phyloP scores from a whole-genome alignment of 352 stramenopile species.

The Pythium pyrilobum region DNA sequence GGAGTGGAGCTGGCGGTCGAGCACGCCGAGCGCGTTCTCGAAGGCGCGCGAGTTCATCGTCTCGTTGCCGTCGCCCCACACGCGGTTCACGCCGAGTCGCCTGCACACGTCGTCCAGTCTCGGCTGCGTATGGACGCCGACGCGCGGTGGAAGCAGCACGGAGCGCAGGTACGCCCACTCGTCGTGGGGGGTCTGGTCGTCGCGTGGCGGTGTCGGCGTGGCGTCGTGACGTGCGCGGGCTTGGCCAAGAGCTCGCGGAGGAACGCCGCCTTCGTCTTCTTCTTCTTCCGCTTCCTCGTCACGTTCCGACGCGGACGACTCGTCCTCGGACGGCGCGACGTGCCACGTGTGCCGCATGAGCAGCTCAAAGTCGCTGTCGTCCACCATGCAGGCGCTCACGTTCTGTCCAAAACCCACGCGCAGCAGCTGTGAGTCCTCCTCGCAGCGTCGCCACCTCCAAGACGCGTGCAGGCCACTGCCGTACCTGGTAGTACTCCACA shows the following conservation, averaged over 20 bases:
- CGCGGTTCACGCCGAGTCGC: slow-evolving; percentile 43
- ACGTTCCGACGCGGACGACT: slow-evolving; percentile 9
- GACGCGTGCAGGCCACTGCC: background rate
- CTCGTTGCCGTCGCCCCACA: slow-evolving; percentile 57
- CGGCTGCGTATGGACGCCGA: slow-evolving; percentile 14
- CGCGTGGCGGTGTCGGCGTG: background rate
- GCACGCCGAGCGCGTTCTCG: slow-evolving; percentile 23
- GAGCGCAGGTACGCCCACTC: slow-evolving; percentile 14
- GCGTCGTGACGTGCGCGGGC: too few relatives aligned
- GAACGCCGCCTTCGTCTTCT: background rate
- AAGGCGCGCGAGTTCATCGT: slow-evolving; percentile 55
- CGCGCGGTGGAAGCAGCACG: slow-evolving; percentile 2
- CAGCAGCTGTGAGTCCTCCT: slow-evolving; percentile 6
- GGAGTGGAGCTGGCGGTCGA: slow-evolving; percentile 37
- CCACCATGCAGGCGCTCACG: slow-evolving; percentile 64
- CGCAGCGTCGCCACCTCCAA: too few relatives aligned
- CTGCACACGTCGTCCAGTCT: slow-evolving; percentile 44
- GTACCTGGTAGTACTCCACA: slow-evolving; percentile 74
- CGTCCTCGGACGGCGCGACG: slow-evolving; percentile 23
- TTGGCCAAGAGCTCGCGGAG: too few relatives aligned
- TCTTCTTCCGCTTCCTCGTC: slow-evolving; percentile 6
- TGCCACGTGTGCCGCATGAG: slow-evolving; percentile 76
- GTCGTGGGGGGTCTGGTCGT: too few relatives aligned
- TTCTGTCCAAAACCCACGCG: slow-evolving; percentile 35
- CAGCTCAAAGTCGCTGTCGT: slow-evolving; percentile 83